Conservation (phyloP, 2,329 filamentous ascomycete genomes). For the Thelonectria blattea region DNA sequence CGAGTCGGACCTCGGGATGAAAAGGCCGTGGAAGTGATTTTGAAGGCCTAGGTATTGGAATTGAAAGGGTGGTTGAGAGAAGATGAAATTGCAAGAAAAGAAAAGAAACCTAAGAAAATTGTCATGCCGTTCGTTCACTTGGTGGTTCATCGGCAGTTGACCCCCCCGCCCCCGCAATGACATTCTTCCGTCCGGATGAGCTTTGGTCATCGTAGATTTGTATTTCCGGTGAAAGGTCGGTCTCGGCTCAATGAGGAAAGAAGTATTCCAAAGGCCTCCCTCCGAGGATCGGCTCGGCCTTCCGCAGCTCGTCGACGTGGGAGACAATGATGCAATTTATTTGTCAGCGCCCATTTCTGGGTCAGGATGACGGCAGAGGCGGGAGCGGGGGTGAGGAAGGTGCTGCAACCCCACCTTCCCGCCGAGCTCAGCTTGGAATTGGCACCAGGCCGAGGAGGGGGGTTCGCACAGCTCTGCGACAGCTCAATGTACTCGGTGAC, state of each 20-base stretch:
- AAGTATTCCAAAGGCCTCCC: not conserved
- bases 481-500: conserved; percentile 6
- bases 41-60: conserved; percentile 3
- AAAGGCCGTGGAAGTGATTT: conserved; percentile 18
- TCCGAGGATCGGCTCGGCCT: conserved; percentile 31
- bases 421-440: conserved; percentile 10
- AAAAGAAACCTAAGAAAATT: too few species aligned
- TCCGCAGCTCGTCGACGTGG: not conserved
- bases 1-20: conserved; percentile 34
- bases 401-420: conserved; percentile 28
- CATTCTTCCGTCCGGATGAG: not conserved
- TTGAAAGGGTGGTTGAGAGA: not conserved
- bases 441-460: not conserved
- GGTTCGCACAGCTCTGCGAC: not conserved
- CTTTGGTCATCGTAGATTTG: not conserved
- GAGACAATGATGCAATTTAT: conserved; percentile 37
- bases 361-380: conserved; percentile 35
- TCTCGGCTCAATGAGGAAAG: conserved; percentile 1
- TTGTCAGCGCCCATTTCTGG: conserved; percentile 30
- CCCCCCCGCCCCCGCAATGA: conserved; percentile 9
- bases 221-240: not conserved
- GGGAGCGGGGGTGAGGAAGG: conserved; percentile 28
- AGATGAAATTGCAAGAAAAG: too few species aligned
- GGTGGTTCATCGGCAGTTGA: not conserved
- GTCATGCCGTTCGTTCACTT: not conserved